phyloP scores from a whole-genome alignment of 257 asterid genomes.

The Penstemon barbatus region DNA sequence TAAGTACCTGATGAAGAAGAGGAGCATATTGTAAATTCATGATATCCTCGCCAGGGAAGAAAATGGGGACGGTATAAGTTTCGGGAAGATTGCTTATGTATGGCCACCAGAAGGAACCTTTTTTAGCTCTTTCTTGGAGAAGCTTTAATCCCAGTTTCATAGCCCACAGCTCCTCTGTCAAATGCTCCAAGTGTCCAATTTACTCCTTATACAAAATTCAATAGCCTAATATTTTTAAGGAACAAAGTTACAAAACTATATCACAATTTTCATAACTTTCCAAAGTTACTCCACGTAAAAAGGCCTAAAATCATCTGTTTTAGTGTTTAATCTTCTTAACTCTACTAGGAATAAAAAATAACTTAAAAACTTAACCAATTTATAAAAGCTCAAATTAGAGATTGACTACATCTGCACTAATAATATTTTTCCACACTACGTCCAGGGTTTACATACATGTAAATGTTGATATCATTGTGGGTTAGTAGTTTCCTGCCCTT shows the following conservation, averaged over 20 bases:
- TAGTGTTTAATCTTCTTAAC: neutral
- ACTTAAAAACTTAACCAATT: neutral
- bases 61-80: conserved; percentile 75
- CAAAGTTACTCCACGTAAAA: neutral
- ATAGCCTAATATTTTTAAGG: conserved; percentile 60
- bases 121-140: conserved; percentile 81
- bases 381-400: neutral
- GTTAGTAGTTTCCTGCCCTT: too few species aligned
- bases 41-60: conserved; percentile 95
- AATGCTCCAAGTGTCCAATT: conserved; percentile 88
- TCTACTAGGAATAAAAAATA: neutral
- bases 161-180: conserved; percentile 98
- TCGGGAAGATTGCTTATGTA: conserved; percentile 93
- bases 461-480: too few species aligned
- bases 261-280: neutral
- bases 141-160: conserved; percentile 93
- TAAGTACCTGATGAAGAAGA: conserved; percentile 85
- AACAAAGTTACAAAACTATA: conserved; percentile 44
- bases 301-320: neutral
- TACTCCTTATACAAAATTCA: conserved; percentile 75
- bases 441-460: too few species aligned
- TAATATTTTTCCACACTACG: too few species aligned
- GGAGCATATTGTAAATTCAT: conserved; percentile 94
- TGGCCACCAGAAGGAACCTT: conserved; percentile 94
- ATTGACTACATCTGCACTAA: neutral